A percentile compares a stretch with the other conserved stretches of the same genome.
Evolutionary conservation across 108 stramenopile genomes (phyloP).

Genomic region (Pseudonitzschia pungens): DNA sequence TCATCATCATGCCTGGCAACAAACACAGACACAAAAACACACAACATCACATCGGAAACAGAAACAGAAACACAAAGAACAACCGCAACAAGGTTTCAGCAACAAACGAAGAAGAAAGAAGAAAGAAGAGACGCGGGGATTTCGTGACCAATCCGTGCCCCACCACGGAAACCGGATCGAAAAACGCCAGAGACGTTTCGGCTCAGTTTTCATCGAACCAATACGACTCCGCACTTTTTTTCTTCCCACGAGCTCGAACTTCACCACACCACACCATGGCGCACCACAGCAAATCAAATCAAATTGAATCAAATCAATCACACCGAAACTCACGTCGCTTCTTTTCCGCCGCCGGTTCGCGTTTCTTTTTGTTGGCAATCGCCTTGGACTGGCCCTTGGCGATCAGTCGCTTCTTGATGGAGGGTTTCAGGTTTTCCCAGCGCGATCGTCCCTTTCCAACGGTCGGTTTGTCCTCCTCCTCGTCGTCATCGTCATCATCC

Average conservation of each 20-base stretch:
- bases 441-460: conserved; percentile 27
- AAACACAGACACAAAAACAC: not conserved
- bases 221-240: too few species aligned
- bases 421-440: conserved; percentile 74
- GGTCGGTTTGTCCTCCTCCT: conserved; percentile 24
- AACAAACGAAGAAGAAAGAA: too few species aligned
- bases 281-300: not conserved
- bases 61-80: not conserved
- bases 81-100: not conserved
- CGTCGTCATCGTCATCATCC: conserved; percentile 40
- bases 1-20: conserved; percentile 47
- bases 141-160: too few species aligned
- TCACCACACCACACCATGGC: not conserved
- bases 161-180: too few species aligned
- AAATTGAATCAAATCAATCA: not conserved
- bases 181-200: too few species aligned
- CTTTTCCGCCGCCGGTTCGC: conserved; percentile 62
- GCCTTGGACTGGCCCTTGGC: conserved; percentile 69
- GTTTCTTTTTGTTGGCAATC: conserved; percentile 74
- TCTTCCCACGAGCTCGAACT: too few species aligned
- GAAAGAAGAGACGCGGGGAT: too few species aligned
- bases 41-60: not conserved
- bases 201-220: too few species aligned
- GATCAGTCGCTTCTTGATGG: conserved; percentile 61
- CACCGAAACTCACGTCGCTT: conserved; percentile 63